phyloP scores from a whole-genome alignment of 345 rosid species.

The Reutealis trisperma region DNA sequence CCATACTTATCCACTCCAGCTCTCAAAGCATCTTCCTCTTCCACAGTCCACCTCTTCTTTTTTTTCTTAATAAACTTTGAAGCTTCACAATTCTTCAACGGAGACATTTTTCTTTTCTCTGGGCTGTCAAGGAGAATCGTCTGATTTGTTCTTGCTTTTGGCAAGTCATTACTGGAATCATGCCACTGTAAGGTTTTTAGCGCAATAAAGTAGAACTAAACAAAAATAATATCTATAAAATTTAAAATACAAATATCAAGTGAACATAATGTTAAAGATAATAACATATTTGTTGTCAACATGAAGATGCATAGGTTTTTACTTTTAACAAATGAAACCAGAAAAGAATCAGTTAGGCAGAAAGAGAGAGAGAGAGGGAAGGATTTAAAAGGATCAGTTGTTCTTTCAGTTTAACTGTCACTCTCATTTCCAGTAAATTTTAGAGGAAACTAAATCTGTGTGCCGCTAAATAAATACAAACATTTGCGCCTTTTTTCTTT shows the following conservation, averaged over 20 bases:
- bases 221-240: not conserved
- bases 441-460: too few species aligned
- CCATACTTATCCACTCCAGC: conserved; percentile 37
- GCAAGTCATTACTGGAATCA: conserved; percentile 36
- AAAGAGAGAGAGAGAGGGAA: not conserved
- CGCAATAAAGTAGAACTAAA: not conserved
- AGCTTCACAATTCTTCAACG: conserved; percentile 23
- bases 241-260: not conserved
- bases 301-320: too few species aligned
- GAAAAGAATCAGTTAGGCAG: not conserved
- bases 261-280: not conserved
- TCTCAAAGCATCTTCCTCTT: conserved; percentile 60
- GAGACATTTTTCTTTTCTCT: conserved; percentile 26
- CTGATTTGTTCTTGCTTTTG: conserved; percentile 24
- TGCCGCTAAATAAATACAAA: too few species aligned
- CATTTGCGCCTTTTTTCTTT: too few species aligned
- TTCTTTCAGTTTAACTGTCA: too few species aligned
- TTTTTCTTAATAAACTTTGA: conserved; percentile 17
- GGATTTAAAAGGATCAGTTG: too few species aligned
- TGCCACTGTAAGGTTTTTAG: conserved; percentile 43
- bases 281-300: too few species aligned
- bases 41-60: conserved; percentile 44
- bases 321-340: not conserved
- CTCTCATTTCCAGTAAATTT: too few species aligned
- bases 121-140: conserved; percentile 20